Conservation (phyloP, 2,329 filamentous ascomycete genomes). For the Microsporum audouinii region DNA sequence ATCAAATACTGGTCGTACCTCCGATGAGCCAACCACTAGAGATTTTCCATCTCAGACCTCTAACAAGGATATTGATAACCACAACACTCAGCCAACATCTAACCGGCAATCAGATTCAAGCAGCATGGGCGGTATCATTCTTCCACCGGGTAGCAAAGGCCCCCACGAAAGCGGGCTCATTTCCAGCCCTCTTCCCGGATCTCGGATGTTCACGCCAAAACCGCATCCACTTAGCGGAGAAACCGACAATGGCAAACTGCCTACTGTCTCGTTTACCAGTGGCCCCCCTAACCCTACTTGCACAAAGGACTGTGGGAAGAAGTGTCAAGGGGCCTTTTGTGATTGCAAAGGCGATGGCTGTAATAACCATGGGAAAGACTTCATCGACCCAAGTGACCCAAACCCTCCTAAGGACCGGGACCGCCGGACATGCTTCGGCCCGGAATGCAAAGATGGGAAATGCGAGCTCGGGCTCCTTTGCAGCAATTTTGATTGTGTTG, state of each 20-base stretch:
- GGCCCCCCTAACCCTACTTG: conserved; percentile 6
- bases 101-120: not conserved
- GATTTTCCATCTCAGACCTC: not conserved
- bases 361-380: not conserved
- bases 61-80: not conserved
- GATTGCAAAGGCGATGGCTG: conserved; percentile 2
- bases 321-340: conserved; percentile 3
- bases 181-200: not conserved
- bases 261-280: conserved; percentile 1
- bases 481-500: conserved; percentile 1
- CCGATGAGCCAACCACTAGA: not conserved
- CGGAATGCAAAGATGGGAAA: not conserved
- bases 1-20: not conserved
- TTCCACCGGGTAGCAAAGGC: not conserved
- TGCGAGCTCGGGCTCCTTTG: conserved; percentile 1
- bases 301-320: conserved; percentile 3
- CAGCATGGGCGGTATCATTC: not conserved
- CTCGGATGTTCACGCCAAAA: conserved; percentile 7
- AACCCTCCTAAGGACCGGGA: not conserved
- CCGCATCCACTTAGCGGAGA: not conserved
- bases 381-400: conserved; percentile 6
- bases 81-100: not conserved
- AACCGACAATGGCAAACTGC: not conserved
- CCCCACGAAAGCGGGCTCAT: not conserved
- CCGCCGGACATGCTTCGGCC: not conserved